Base-by-base conservation (phyloP, 2,329 filamentous ascomycete species). In the Phyllosticta citribraziliensis region DNA sequence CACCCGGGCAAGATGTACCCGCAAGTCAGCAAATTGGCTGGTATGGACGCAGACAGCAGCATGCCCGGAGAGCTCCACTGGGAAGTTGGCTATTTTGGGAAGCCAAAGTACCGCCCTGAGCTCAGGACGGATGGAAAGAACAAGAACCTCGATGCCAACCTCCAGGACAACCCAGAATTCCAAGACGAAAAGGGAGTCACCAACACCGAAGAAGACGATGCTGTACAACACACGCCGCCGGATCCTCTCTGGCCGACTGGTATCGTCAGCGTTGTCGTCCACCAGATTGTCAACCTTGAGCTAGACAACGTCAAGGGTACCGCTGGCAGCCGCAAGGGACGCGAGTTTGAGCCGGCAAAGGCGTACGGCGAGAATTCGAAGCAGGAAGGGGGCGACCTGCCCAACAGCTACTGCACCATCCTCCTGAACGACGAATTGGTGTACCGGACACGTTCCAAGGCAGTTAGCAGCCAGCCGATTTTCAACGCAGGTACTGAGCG, bases 221-320 rank as follows among this genome's bases (percentile, higher is more conserved):
- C 90, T 1, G 90, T 96, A 2, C 84, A 88, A 52, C 88, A 91
- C 70, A 97, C 92, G 0, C 94, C 94, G 5, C 93, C 93, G 0
- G 93, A 97, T 71, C 93, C 93, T n/a, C 81, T 96, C 6, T 97
- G 91, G 91, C 94, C 93, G 1, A 95, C 88, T 67, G 94, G 94
- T 62, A 80, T 99, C 20, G 86, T 93, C 70, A 91, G 88, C 67
- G 75, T 97, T 47, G 82, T 97, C 52, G 82, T 97, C 25, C 93
- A 97, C 70, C 93, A 97, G 73, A 96, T 97, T 66, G 92, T 97
- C 66, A 96, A 94, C 64, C 82, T 99, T 9, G 91, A 97, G 73
- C 80, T 97, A n/a, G 86, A 89, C 63, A 93, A 97, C 66, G 84
- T 96, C 72, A 91, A 94, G 70, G 93, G 93, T 1, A 94, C 87